Evolutionary conservation across 2,329 filamentous ascomycete species (phyloP).

Genomic region (Beauveria sp.): DNA sequence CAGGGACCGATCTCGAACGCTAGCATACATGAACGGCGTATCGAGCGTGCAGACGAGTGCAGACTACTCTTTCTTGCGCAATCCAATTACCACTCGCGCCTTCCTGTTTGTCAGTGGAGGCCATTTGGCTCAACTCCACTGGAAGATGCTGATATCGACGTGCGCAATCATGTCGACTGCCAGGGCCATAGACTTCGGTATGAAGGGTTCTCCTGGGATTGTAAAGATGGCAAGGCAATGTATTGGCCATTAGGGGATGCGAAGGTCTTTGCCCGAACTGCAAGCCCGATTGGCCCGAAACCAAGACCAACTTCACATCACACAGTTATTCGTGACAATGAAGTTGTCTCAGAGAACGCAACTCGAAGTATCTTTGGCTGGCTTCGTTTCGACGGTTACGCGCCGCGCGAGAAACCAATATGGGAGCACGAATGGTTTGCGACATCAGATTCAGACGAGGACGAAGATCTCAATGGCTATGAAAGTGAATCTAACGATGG

Average conservation of each 20-base stretch:
- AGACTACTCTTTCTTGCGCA: slow-evolving; percentile 22
- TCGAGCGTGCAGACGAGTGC: slow-evolving; percentile 21
- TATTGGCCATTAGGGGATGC: background rate
- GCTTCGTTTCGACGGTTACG: slow-evolving; percentile 20
- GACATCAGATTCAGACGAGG: slow-evolving; percentile 17
- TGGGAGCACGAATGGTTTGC: slow-evolving; percentile 20
- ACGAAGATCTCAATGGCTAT: slow-evolving; percentile 4
- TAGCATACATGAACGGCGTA: slow-evolving; percentile 11
- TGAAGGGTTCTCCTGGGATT: slow-evolving; percentile 16
- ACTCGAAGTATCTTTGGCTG: slow-evolving; percentile 24
- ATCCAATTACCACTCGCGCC: slow-evolving; percentile 15
- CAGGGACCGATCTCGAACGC: slow-evolving; percentile 17
- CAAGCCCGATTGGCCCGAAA: background rate
- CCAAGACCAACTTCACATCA: background rate
- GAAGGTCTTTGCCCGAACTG: background rate
- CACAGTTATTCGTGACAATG: slow-evolving; percentile 13
- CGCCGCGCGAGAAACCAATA: slow-evolving; percentile 14
- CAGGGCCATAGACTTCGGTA: slow-evolving; percentile 19
- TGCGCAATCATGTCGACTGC: slow-evolving; percentile 20
- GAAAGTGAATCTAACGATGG: background rate
- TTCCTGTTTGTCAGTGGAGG: slow-evolving; percentile 21
- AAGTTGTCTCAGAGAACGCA: slow-evolving; percentile 21
- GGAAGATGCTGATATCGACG: slow-evolving; percentile 22
- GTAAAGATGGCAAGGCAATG: slow-evolving; percentile 8
- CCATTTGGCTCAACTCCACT: slow-evolving; percentile 22